Base-by-base conservation (phyloP, 2,329 filamentous ascomycete genomes). In the Hymenoscyphus occultus region DNA sequence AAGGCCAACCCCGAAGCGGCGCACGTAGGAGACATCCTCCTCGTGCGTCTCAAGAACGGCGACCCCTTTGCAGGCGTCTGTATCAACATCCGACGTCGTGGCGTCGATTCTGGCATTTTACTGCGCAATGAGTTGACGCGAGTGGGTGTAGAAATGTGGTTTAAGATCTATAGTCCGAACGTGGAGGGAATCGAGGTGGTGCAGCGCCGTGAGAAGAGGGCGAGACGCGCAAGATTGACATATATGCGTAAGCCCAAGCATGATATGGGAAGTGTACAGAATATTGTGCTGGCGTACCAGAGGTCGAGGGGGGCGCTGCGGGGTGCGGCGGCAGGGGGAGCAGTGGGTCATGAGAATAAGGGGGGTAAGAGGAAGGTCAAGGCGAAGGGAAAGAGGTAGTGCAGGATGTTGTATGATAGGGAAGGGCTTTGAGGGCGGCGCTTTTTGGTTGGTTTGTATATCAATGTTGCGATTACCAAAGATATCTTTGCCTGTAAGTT, bases 111-210 rank as follows among this genome's bases (percentile, higher is more conserved):
- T 2, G 90, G 91, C 4, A 89, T 99, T 63, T 80, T 97, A 66
- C 83, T 99, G 66, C 86, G 95, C 64, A 94, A 94, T 73, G 88
- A 96, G 76, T 81, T 99, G 72, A 93, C 92, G 71, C 86, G 91
- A 72, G 86, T 96, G 6, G 91, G 92, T 67, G 92, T 97, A 66
- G 95, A 99, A 84, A 95, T 97, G 92, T 97, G 92, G 89, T 93
- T 91, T 79, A 99, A 99, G 83, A 83, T 98, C 65, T 98, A 95
- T 82, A 91, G 87, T 75, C 94, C 94, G 67, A 90, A 91, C 75
- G 90, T 98, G 39, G 87, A 90, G 76, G 92, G 91, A 69, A 92
- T 99, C 74, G 94, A 99, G 80, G 90, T 99, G 72, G 91, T 98
- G 78, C 92, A 96, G 86, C 84, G 94, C 73, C 85, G 87, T 69